Evolutionary conservation across 805 yeast species (phyloP).

Genomic region (Yarrowia deformans): DNA sequence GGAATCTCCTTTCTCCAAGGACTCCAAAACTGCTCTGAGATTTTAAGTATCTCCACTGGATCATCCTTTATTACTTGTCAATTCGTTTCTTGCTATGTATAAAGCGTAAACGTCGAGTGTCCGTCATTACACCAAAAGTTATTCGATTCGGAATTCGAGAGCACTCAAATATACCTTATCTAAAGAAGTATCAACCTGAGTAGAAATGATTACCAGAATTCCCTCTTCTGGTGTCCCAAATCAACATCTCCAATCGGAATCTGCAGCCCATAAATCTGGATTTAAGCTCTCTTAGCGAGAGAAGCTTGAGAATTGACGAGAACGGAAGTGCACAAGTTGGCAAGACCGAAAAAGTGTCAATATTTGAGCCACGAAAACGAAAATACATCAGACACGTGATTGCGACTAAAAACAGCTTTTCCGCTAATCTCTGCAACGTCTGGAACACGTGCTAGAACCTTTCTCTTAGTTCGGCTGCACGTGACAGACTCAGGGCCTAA

Average conservation of each 20-base stretch:
- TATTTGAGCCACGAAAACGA: no score
- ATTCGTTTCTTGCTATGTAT: slow-evolving; percentile 1
- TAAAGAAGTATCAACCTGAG: no score
- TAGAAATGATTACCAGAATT: no score
- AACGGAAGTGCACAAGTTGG: neutral
- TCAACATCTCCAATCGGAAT: neutral
- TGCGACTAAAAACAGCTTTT: no score
- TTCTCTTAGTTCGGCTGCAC: neutral
- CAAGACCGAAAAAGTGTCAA: no score
- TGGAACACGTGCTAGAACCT: neutral
- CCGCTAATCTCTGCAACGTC: neutral
- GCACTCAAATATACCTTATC: no score
- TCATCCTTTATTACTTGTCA: neutral
- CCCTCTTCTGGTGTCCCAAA: neutral
- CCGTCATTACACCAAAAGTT: neutral
- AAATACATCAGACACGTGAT: neutral
- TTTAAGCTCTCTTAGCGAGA: slow-evolving; percentile 15
- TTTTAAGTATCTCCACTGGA: neutral
- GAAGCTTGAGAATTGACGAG: neutral
- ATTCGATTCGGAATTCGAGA: neutral
- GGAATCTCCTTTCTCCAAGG: neutral
- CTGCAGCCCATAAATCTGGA: slow-evolving; percentile 4
- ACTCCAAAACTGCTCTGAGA: neutral
- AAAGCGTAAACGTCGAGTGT: neutral
- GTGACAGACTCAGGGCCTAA: slow-evolving; percentile 17